Conservation (phyloP, 1,139 yeast species). For the Protomyces lactucae-debilis region DNA sequence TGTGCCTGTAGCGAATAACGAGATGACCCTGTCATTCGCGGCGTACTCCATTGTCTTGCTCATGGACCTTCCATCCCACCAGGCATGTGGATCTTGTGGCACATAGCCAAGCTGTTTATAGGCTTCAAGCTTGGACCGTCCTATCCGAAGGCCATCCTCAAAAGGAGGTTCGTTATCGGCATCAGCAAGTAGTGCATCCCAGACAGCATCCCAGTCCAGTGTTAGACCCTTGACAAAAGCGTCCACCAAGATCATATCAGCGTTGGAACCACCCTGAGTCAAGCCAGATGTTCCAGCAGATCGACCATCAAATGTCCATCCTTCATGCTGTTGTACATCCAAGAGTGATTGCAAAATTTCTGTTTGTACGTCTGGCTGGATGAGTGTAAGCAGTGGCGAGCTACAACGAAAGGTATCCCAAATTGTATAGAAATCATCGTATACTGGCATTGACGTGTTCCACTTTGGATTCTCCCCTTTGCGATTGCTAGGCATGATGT, state of each 20-base stretch:
- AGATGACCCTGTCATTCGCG: conserved; percentile 23
- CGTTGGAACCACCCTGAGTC: conserved; percentile 23
- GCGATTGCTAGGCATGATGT: conserved; percentile 17
- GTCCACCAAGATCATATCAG: conserved; percentile 22
- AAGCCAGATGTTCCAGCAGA: conserved; percentile 20
- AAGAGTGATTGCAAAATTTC: conserved; percentile 9
- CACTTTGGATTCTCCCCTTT: conserved; percentile 18
- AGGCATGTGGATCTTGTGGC: conserved; percentile 22
- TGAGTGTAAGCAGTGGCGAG: conserved; percentile 12
- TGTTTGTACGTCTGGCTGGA: conserved; percentile 13
- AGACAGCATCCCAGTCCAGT: conserved; percentile 15
- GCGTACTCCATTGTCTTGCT: conserved; percentile 24
- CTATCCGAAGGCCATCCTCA: conserved; percentile 17
- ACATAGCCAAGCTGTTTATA: conserved; percentile 12
- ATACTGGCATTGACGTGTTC: conserved; percentile 7
- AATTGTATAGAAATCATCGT: conserved; percentile 22
- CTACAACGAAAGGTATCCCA: conserved; percentile 25
- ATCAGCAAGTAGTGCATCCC: conserved; percentile 9
- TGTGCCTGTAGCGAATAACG: conserved; percentile 12
- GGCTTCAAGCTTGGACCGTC: conserved; percentile 9
- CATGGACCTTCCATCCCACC: conserved; percentile 26
- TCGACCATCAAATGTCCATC: conserved; percentile 25
- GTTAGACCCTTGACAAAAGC: conserved; percentile 14
- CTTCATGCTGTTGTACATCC: conserved; percentile 23
- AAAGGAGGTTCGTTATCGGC: conserved; percentile 19